These are phyloP conservation scores for Eremothecium coryli DNA, from an alignment of 1,139 yeast genomes.

Conservation along the genomic window DNA sequence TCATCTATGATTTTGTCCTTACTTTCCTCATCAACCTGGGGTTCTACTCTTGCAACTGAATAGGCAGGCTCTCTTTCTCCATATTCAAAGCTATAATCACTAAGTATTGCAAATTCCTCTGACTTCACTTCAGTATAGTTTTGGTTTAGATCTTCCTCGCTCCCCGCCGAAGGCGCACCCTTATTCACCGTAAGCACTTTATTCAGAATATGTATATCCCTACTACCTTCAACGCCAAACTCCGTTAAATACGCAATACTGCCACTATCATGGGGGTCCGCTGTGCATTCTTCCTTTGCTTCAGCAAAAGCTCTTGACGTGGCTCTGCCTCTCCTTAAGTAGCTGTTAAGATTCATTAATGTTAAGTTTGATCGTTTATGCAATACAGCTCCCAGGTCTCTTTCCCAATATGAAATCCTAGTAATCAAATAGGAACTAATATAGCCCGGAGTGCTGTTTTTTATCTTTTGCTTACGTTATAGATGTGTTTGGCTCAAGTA, in stretches of 20 bases:
- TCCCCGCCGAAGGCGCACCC: slow-evolving; percentile 7
- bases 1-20: slow-evolving; percentile 16
- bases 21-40: slow-evolving; percentile 3
- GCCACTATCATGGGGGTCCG: slow-evolving; percentile 7
- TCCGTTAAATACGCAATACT: too few relatives aligned
- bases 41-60: neutral
- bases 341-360: slow-evolving; percentile 15
- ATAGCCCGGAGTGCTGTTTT: too few relatives aligned
- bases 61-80: slow-evolving; percentile 5
- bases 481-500: too few relatives aligned
- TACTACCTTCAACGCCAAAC: too few relatives aligned
- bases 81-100: slow-evolving; percentile 13
- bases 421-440: too few relatives aligned
- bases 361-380: too few relatives aligned
- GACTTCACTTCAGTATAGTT: slow-evolving; percentile 7
- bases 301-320: neutral
- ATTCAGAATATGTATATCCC: slow-evolving; percentile 14
- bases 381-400: too few relatives aligned
- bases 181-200: slow-evolving; percentile 9
- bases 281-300: neutral
- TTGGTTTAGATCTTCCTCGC: slow-evolving; percentile 9
- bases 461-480: too few relatives aligned
- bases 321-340: slow-evolving; percentile 6
- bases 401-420: too few relatives aligned
- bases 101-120: slow-evolving; percentile 17